Base-by-base conservation (phyloP, 2,329 filamentous ascomycete species). In the Nothophaeocryptopus gaeumannii region DNA sequence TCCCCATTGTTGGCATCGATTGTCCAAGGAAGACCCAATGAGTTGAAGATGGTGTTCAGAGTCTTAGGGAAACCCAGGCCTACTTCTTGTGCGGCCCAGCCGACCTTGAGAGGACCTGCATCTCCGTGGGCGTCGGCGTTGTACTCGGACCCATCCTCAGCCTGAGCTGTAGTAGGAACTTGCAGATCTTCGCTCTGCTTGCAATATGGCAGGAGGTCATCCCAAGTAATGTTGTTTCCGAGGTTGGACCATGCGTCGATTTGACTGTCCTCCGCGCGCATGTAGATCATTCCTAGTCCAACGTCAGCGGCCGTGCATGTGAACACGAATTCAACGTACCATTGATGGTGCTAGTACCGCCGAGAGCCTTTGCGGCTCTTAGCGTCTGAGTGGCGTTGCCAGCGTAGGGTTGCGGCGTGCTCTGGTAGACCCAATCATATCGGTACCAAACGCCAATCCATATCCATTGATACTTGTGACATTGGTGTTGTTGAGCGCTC, bases 381-480 rank as follows among this genome's bases (percentile, higher is more conserved):
- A 56, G 31, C 8, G 45, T 45, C n/a, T 58, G 48, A 2, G 31
- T 39, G 16, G 52, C 42, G 14, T 50, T 50, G 13, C 49, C 57
- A 5, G 55, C 51, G 38, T 37, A 55, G 5, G 39, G 26, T 39
- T 64, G 61, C 5, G 60, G 39, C 8, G 15, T 31, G 10, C 51
- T 61, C 30, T 53, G 9, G 49, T 58, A 58, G 30, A 51, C 45
- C 54, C 53, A 63, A 46, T 63, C 62, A 59, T 56, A 8, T 47
- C 47, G 3, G 50, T 54, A 9, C 42, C 54, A 20, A 54, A 41
- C 0, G 73, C 74, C 3, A 71, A 58, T 12, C 77, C 63, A 5
- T 68, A 68, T 2, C 73, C 59, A 50, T 73, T 78, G 45, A 67
- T 70, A 65, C 75, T 79, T 3, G 51, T 56, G 1, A 55, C 51